These are phyloP conservation scores for Leccinum variicolor DNA, from an alignment of 768 basidiomycete genomes.

Conservation along the genomic window DNA sequence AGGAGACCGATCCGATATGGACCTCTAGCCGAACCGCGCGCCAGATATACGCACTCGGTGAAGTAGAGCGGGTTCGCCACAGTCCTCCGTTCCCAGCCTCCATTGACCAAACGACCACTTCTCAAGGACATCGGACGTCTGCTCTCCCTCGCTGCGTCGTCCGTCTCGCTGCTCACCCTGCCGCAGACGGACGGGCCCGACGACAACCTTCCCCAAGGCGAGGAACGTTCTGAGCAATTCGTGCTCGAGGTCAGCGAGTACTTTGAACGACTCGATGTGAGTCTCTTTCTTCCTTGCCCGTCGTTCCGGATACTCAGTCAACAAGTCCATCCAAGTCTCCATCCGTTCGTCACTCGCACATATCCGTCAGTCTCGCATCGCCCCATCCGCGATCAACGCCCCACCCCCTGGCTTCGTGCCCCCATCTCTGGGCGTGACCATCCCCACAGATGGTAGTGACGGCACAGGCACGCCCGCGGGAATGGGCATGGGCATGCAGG, in stretches of 20 bases:
- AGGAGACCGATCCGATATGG: slow-evolving; percentile 75
- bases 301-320: neutral
- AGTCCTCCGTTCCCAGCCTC: neutral
- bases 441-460: slow-evolving; percentile 42
- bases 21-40: slow-evolving; percentile 75
- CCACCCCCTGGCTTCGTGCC: slow-evolving; percentile 71
- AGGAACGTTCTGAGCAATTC: slow-evolving; percentile 82
- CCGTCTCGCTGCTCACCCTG: slow-evolving; percentile 74
- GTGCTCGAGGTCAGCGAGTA: slow-evolving; percentile 83
- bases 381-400: slow-evolving; percentile 84
- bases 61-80: slow-evolving; percentile 68
- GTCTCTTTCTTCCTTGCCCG: slow-evolving; percentile 21
- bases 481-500: slow-evolving; percentile 6
- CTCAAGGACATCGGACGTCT: slow-evolving; percentile 78
- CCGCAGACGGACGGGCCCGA: slow-evolving; percentile 75
- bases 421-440: slow-evolving; percentile 73
- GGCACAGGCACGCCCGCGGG: slow-evolving; percentile 11
- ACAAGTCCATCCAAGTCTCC: slow-evolving; percentile 68
- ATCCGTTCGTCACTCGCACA: slow-evolving; percentile 79
- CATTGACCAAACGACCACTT: neutral
- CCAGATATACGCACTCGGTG: slow-evolving; percentile 76
- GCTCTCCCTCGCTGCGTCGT: slow-evolving; percentile 71
- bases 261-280: slow-evolving; percentile 77
- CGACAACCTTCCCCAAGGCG: slow-evolving; percentile 71
- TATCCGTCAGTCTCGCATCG: slow-evolving; percentile 77